These are phyloP conservation scores for Sarocladium oryzae DNA, from an alignment of 2,329 filamentous ascomycete species.

Conservation along the genomic window DNA sequence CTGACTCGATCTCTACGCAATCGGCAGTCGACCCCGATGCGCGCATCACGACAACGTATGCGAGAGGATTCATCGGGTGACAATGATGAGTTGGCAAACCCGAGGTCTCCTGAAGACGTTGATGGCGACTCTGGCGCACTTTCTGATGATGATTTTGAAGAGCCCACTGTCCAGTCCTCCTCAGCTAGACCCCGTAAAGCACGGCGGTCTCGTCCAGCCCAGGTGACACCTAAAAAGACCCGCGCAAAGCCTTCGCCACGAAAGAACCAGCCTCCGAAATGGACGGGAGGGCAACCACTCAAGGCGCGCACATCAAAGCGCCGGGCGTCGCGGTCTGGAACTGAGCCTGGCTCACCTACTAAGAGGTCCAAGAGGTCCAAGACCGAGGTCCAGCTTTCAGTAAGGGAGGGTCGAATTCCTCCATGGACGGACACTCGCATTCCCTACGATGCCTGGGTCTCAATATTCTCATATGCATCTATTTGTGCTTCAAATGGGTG, in stretches of 20 bases:
- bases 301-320: neutral
- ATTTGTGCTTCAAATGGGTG: slow-evolving; percentile 45
- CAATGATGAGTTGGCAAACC: slow-evolving; percentile 3
- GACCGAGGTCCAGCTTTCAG: neutral
- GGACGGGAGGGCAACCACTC: neutral
- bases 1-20: neutral
- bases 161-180: neutral
- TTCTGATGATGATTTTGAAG: neutral
- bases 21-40: neutral
- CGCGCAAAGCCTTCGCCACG: neutral
- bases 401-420: neutral
- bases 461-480: slow-evolving; percentile 64
- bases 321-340: neutral
- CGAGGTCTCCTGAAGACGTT: neutral
- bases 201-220: neutral
- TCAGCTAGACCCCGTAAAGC: neutral
- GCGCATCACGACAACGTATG: neutral
- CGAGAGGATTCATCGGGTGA: slow-evolving; percentile 6
- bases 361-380: neutral
- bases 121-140: neutral
- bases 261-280: neutral
- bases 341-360: neutral
- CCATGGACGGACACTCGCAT: slow-evolving; percentile 2
- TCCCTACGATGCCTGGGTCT: slow-evolving; percentile 37
- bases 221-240: neutral